These are phyloP conservation scores for Fusarium chuoi DNA, from an alignment of 2,329 filamentous ascomycete genomes.

Conservation along the genomic window DNA sequence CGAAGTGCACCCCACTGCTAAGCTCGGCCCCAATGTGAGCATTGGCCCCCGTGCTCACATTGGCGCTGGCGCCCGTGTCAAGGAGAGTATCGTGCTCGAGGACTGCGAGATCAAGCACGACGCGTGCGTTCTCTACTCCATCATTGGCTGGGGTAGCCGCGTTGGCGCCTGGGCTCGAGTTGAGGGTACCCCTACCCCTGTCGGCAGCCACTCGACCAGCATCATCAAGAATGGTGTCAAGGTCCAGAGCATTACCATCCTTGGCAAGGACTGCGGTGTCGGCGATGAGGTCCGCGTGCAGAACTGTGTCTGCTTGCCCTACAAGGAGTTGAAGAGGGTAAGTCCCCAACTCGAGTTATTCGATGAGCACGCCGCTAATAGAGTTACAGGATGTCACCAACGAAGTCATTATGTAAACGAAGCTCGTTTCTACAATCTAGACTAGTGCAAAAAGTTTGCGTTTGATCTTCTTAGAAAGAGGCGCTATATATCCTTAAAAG, in stretches of 20 bases:
- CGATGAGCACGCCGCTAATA: conserved; percentile 41
- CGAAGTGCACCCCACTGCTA: conserved; percentile 90
- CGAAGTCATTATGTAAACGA: conserved; percentile 85
- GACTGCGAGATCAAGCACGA: conserved; percentile 97
- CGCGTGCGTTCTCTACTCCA: conserved; percentile 92
- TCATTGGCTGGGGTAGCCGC: conserved; percentile 96
- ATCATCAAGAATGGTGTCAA: conserved; percentile 98
- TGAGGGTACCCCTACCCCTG: conserved; percentile 90
- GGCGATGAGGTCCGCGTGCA: conserved; percentile 95
- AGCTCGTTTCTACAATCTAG: conserved; percentile 15
- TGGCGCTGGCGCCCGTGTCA: conserved; percentile 88
- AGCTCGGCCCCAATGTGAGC: conserved; percentile 96
- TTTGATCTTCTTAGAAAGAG: conserved; percentile 15
- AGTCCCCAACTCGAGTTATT: conserved; percentile 45
- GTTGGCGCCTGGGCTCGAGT: conserved; percentile 98
- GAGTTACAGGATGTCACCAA: conserved; percentile 79
- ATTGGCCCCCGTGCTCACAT: conserved; percentile 89
- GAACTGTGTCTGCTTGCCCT: conserved; percentile 97
- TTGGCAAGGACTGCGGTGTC: conserved; percentile 95
- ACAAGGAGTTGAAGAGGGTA: conserved; percentile 97
- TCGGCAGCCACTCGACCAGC: conserved; percentile 89
- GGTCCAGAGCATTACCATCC: conserved; percentile 96
- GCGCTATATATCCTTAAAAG: conserved; percentile 8
- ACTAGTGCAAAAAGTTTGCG: conserved; percentile 21
- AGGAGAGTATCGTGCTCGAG: conserved; percentile 95